Base-by-base conservation (phyloP, 306 rosid genomes). In the Ormosia semicastrata region DNA sequence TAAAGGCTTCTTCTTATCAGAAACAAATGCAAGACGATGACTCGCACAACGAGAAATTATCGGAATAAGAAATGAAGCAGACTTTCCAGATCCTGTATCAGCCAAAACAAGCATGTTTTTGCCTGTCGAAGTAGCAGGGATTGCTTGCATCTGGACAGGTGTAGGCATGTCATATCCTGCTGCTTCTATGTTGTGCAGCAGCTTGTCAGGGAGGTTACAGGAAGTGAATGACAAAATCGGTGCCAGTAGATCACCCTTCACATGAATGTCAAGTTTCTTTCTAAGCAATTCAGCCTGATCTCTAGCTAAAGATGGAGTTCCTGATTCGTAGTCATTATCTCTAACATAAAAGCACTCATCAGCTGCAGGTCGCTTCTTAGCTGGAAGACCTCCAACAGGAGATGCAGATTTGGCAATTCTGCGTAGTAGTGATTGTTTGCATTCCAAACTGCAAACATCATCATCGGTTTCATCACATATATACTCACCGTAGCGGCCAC, bases 111-210 rank as follows among this genome's bases (percentile, higher is more conserved):
- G 92, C 87, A 90, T 82, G 87, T 78, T 91, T 87, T 87, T 94
- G 13, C 97, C 90, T 32, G 4, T 40, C 89, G 85, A 85, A 75
- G 97, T 91, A 80, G 91, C 89, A 36, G 98, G 98, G 15, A 94
- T 90, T 76, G 97, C 93, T 88, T 94, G 98, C 98, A 91, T 94
- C 85, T 94, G 98, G 30, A 94, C 93, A 82, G 98, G 89, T 6
- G 97, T 91, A 64, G 97, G 98, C 90, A 90, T 70, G 63, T 90
- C 94, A 82, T 89, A 94, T 10, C 97, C 92, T 43, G 92, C 92
- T 32, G 91, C 84, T 83, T 94, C 97, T 66, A 91, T 81, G 80
- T 91, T 94, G 75, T 91, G 88, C 58, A 88, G 89, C 50, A 94
- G 97, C 85, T 88, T 89, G 29, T 82, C 89, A 41, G 92, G 94